A percentile compares a stretch with the other conserved stretches of the same genome.
phyloP scores from a whole-genome alignment of 2,329 filamentous ascomycete species.

The Colletotrichum tropicicola region DNA sequence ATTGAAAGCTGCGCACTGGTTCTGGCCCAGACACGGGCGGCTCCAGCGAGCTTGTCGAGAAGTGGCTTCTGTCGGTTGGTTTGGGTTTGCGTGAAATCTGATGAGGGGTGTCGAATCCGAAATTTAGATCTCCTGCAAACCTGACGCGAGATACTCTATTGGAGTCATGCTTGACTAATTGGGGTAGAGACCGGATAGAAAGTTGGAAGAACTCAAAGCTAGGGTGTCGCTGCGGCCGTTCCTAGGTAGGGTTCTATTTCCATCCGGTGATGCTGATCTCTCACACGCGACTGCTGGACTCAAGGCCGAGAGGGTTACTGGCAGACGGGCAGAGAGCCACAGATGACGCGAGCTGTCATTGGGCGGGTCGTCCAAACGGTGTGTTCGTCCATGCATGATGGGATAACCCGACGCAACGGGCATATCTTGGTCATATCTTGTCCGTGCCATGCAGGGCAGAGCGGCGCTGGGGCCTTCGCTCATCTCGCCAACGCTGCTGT shows the following conservation, averaged over 20 bases:
- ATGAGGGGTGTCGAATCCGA: not conserved
- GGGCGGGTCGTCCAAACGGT: slow-evolving; percentile 22
- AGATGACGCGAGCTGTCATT: slow-evolving; percentile 15
- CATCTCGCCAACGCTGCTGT: slow-evolving; percentile 14
- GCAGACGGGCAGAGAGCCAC: not conserved
- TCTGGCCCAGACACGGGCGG: too few species aligned
- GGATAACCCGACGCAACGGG: slow-evolving; percentile 11
- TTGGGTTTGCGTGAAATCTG: not conserved
- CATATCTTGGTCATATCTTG: slow-evolving; percentile 15
- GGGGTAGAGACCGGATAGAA: too few species aligned
- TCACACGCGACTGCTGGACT: not conserved
- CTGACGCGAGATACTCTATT: slow-evolving; percentile 2
- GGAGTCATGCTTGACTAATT: too few species aligned
- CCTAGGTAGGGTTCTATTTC: not conserved
- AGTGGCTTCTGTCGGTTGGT: not conserved
- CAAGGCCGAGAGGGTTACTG: not conserved
- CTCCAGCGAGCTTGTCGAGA: too few species aligned
- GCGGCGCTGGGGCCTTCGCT: slow-evolving; percentile 7
- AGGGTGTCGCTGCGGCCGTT: not conserved
- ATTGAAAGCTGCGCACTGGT: too few species aligned
- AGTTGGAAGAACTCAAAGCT: not conserved
- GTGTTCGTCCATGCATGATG: slow-evolving; percentile 14
- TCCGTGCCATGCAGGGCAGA: slow-evolving; percentile 10
- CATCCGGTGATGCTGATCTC: not conserved
- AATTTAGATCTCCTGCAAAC: not conserved